Conservation (phyloP, 2,329 filamentous ascomycete species). For the Colletotrichum viniferum region DNA sequence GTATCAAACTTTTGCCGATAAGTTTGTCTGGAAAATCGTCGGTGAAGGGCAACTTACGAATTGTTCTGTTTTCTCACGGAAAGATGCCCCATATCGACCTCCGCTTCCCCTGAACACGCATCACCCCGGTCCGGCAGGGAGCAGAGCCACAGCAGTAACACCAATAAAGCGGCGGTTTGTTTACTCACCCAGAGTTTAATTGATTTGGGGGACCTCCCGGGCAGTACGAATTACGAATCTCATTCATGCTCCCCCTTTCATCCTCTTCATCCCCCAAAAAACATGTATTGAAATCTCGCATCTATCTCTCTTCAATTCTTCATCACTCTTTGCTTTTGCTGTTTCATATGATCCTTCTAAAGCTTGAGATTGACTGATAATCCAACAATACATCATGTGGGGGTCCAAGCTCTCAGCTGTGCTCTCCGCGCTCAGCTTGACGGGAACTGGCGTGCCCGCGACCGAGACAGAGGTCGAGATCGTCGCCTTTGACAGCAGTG, state of each 20-base stretch:
- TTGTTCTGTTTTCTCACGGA: not conserved
- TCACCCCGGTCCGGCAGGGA: not conserved
- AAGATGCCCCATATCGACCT: not conserved
- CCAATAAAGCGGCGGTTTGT: slow-evolving; percentile 18
- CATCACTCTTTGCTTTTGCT: not conserved
- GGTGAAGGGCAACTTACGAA: not conserved
- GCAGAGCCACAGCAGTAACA: not conserved
- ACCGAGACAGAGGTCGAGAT: slow-evolving; percentile 4
- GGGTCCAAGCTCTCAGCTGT: slow-evolving; percentile 23
- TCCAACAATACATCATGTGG: slow-evolving; percentile 4
- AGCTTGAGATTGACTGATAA: not conserved
- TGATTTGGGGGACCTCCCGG: slow-evolving; percentile 1
- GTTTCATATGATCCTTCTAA: not conserved
- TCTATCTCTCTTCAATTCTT: not conserved
- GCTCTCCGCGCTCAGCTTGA: slow-evolving; percentile 23
- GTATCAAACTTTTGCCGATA: not conserved
- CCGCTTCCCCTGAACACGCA: not conserved
- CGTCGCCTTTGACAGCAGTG: not conserved
- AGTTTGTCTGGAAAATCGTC: not conserved
- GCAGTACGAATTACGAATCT: not conserved
- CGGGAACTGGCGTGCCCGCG: slow-evolving; percentile 10
- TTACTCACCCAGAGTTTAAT: slow-evolving; percentile 18
- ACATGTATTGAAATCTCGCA: not conserved
- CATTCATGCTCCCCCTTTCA: not conserved
- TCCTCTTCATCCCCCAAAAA: not conserved